Evolutionary conservation across 2,329 filamentous ascomycete genomes (phyloP).

Genomic region (Diaporthe longicolla): DNA sequence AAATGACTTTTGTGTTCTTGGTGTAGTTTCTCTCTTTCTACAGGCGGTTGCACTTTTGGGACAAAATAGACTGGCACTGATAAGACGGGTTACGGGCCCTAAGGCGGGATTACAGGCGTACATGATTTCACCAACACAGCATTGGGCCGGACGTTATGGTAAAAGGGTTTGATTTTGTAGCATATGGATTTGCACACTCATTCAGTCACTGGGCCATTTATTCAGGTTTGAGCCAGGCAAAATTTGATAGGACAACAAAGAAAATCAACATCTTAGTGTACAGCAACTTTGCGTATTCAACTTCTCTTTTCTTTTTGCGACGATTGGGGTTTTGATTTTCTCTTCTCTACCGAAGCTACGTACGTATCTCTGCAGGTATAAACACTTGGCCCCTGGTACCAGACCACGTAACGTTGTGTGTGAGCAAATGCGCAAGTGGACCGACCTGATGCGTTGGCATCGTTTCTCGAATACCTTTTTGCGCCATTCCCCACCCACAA

Average conservation of each 20-base stretch:
- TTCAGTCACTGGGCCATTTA: constrained; percentile 4
- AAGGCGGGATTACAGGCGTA: constrained; percentile 19
- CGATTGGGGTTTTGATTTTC: background rate
- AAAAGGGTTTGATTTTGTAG: constrained; percentile 17
- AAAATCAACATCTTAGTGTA: background rate
- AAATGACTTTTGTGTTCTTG: background rate
- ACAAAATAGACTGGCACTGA: constrained; percentile 25
- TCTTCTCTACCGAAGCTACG: constrained; percentile 20
- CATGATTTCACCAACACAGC: constrained; percentile 24
- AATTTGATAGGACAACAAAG: background rate
- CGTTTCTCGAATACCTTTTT: constrained; percentile 23
- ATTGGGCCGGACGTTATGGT: constrained; percentile 29
- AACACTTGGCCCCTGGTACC: constrained; percentile 27
- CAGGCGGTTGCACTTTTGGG: constrained; percentile 8
- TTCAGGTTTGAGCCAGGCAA: constrained; percentile 13
- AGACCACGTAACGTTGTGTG: constrained; percentile 24
- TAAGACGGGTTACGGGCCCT: background rate
- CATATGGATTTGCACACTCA: constrained; percentile 23
- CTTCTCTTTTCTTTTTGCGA: background rate
- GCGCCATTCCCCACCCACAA: constrained; percentile 16
- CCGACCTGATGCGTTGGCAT: constrained; percentile 23
- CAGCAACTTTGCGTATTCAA: background rate
- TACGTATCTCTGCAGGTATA: constrained; percentile 22
- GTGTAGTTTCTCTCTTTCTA: background rate
- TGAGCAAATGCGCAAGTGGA: constrained; percentile 22